These are phyloP conservation scores for Setaria viridis DNA, from an alignment of 202 grass and related monocot genomes.

Conservation along the genomic window DNA sequence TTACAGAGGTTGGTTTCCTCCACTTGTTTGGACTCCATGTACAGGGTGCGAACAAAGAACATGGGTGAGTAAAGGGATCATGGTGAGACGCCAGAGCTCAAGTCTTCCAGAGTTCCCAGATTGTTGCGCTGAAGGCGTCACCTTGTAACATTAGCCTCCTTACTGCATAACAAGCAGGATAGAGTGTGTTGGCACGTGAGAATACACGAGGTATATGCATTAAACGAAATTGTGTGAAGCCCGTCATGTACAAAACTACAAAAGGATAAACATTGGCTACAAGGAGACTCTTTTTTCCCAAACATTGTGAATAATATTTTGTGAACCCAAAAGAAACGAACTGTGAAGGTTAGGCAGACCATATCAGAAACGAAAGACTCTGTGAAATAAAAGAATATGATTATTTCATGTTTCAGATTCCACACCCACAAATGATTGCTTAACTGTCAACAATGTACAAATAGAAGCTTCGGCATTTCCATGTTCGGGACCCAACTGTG, in stretches of 20 bases:
- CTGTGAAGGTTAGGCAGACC: no score
- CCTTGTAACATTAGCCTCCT: constrained; percentile 24
- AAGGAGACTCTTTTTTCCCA: not conserved
- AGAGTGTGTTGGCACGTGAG: not conserved
- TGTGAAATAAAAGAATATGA: no score
- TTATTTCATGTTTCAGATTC: no score
- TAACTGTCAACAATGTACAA: not conserved
- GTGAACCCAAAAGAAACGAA: no score
- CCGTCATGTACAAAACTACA: no score
- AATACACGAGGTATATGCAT: not conserved
- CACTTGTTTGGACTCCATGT: constrained; percentile 8
- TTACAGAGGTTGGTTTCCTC: not conserved
- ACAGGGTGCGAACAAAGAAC: not conserved
- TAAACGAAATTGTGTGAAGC: no score
- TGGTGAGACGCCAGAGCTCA: not conserved
- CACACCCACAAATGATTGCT: not conserved
- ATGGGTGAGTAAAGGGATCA: not conserved
- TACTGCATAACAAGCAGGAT: constrained; percentile 26
- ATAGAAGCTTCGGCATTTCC: not conserved
- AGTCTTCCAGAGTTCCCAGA: constrained; percentile 1
- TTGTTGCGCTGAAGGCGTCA: not conserved
- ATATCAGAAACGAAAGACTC: no score
- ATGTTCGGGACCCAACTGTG: not conserved
- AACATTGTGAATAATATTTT: not conserved
- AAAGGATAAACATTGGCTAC: no score